Base-by-base conservation (phyloP, 352 stramenopile species). In the Globisporangium parvum region DNA sequence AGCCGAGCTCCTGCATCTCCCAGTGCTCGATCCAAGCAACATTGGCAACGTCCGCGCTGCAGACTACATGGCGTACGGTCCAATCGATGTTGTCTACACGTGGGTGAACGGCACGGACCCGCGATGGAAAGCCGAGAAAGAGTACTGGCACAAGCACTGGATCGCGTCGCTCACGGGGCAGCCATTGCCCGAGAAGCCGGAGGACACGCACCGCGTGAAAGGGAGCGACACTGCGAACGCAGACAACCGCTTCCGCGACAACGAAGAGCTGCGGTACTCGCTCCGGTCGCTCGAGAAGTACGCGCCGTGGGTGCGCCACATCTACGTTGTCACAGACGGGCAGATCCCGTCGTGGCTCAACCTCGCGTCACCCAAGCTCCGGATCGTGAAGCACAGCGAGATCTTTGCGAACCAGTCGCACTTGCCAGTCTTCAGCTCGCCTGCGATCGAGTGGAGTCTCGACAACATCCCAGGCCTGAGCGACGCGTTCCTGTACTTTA, bases 31-130 rank as follows among this genome's bases (percentile, higher is more conserved):
- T 35, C 2, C 41, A 21, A 57, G 8, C 50, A 94, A 92, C 63
- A 90, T 94, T 37, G 84, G 84, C 55, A 59, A 70, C 60, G 80
- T 92, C 44, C 63, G 65, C 40, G 50, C 76, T 11, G 52, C 69
- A 26, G 69, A 77, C 9, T 91, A 67, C 49, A 57, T 94, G 14
- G 63, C 76, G 5, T 95, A 95, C 60, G 82, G 80, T 0, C 80
- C 87, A 17, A 97, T 98, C 53, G 94, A 98, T 68, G 91, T 96
- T 26, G 94, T 98, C 24, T 98, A 98, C 70, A 98, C 93, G 60
- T 98, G 94, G 93, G 93, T 98, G 47, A 98, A 98, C 60, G 93
- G 94, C 47, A 95, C 87, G 14, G 94, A 98, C 55, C 90, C 94
- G 12, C 71, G 85, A 15, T 98, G 94, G 94, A 88, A 95, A 47